Base-by-base conservation (phyloP, 169 alveolate genomes). In the Plasmodium berghei region DNA sequence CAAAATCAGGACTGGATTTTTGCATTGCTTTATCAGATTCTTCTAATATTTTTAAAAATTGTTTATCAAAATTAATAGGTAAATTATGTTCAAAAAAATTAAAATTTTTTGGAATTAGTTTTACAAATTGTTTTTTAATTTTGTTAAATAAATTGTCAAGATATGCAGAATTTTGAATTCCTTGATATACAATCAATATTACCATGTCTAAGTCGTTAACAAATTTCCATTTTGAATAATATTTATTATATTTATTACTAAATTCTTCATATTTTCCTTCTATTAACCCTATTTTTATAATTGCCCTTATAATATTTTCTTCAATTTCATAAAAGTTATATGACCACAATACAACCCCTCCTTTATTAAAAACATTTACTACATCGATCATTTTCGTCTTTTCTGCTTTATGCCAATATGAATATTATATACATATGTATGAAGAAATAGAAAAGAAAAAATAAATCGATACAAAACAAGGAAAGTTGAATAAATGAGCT, bases 341-440 rank as follows among this genome's bases (percentile, higher is more conserved):
- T n/a, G 89, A 73, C 92, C 92, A 87, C 72, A 87, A 42, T 12
- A 87, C 20, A 26, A 87, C 22, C 5, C 92, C 92, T 14, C 92
- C 92, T 73, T 87, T 87, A 34, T 64, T 87, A 55, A 87, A 87
- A 22, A 87, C 72, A 18, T 59, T 66, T 10, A 87, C 22, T 14
- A 67, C 88, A 16, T 87, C 92, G 24, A 87, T 87, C 92, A 87
- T 87, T 73, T 55, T 71, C 9, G 28, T 8, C 58, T 6, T 56
- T 6, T 1, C 52, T 69, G 9, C 1, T 56, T n/a, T 22, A 56
- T 56, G 0, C 12, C 0, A 1, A 28, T 28, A 28, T 28, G 40
- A 28, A 28, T 28, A 28, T 28, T 28, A 28, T 28, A 28, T 3
- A 28, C 40, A 28, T n/a, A n/a, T 12, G 0, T 10, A 49, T 49